These are phyloP conservation scores for Blumeria hordei DNA, from an alignment of 2,329 filamentous ascomycete species.

Conservation along the genomic window DNA sequence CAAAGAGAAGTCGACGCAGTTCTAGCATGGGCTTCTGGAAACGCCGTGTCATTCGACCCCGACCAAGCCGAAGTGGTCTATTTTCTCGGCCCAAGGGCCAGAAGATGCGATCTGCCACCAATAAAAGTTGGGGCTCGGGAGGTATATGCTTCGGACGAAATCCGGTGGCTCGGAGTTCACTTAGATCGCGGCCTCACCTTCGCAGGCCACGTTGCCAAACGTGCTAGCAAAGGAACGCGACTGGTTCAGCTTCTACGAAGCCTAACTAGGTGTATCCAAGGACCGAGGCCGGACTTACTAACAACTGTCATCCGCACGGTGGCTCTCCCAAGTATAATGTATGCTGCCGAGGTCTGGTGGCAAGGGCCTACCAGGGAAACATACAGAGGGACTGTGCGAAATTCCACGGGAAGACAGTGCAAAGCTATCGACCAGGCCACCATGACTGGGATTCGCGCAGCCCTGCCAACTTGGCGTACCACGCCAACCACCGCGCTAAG, in stretches of 20 bases:
- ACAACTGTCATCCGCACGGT: not conserved
- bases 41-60: not conserved
- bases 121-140: not conserved
- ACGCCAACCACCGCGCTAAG: not conserved
- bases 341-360: not conserved
- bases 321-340: not conserved
- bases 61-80: not conserved
- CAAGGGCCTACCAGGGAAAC: not conserved
- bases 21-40: not conserved
- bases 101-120: not conserved
- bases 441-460: not conserved
- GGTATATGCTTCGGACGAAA: not conserved
- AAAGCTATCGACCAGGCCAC: not conserved
- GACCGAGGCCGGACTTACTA: not conserved
- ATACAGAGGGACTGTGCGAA: not conserved
- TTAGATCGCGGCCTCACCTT: not conserved
- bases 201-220: not conserved
- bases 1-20: not conserved
- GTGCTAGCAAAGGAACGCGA: not conserved
- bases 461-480: not conserved
- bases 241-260: not conserved
- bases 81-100: not conserved
- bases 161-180: not conserved
- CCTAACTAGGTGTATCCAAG: not conserved
- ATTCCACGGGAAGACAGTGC: not conserved